A percentile compares a stretch with the other conserved stretches of the same genome.
phyloP scores from a whole-genome alignment of 257 asterid genomes.

The Nicotiana otophora region DNA sequence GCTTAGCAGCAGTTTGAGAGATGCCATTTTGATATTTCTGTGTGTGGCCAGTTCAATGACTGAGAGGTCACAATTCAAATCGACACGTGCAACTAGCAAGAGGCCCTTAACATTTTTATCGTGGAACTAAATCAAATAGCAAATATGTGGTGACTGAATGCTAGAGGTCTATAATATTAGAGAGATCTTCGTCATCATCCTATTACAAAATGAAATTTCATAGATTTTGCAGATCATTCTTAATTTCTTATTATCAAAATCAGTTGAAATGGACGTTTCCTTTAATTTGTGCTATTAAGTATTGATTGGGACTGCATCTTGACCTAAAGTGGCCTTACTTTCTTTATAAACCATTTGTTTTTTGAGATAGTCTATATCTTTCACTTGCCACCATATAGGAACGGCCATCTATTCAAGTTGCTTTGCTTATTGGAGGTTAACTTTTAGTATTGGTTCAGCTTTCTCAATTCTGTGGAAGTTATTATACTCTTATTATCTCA shows the following conservation, averaged over 20 bases:
- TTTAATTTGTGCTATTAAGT: background rate
- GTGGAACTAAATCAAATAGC: background rate
- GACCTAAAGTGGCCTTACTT: background rate
- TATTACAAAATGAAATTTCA: background rate
- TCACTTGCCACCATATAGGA: background rate
- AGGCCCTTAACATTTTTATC: too few species aligned
- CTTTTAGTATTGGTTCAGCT: background rate
- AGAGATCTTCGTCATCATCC: background rate
- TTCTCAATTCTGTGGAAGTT: background rate
- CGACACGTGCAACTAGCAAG: too few species aligned
- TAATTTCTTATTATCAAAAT: background rate
- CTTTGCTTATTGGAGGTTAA: slow-evolving; percentile 2
- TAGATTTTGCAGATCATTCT: background rate
- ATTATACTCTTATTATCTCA: background rate
- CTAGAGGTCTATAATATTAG: background rate
- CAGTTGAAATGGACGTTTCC: background rate
- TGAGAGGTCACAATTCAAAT: too few species aligned
- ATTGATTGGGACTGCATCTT: background rate
- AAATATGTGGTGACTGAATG: background rate
- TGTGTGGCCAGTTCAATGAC: too few species aligned
- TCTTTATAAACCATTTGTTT: background rate
- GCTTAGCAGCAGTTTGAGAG: too few species aligned
- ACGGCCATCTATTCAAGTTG: background rate
- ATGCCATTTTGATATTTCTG: too few species aligned
- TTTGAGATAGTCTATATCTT: background rate